These are phyloP conservation scores for Chalciporus chontae DNA, from an alignment of 768 basidiomycete genomes.

Conservation along the genomic window DNA sequence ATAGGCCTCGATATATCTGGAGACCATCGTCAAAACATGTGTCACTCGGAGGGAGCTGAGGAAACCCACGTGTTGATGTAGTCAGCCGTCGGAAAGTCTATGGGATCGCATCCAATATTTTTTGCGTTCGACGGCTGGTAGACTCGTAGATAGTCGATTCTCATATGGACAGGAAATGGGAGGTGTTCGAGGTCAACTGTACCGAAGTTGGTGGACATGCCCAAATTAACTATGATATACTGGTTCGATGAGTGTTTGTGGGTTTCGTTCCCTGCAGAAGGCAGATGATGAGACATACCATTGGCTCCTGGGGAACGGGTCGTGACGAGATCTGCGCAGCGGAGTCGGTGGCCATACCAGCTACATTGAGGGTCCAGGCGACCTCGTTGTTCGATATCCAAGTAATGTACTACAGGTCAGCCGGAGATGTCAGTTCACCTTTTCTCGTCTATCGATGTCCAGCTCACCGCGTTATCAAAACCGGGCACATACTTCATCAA, in stretches of 20 bases:
- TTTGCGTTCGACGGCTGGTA: conserved; percentile 62
- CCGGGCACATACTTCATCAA: conserved; percentile 41
- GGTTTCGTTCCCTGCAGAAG: background rate
- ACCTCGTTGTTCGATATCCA: conserved; percentile 71
- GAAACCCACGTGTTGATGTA: conserved; percentile 61
- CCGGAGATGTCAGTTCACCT: background rate
- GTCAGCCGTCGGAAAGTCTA: conserved; percentile 59
- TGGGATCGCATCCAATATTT: conserved; percentile 73
- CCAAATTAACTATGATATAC: conserved; percentile 57
- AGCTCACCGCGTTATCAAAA: conserved; percentile 59
- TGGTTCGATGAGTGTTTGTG: conserved; percentile 16
- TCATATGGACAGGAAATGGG: conserved; percentile 47
- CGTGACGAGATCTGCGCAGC: conserved; percentile 58
- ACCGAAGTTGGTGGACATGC: conserved; percentile 60
- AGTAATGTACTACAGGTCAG: conserved; percentile 62
- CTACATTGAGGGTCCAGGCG: conserved; percentile 72
- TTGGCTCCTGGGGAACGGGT: conserved; percentile 78
- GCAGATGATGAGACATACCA: conserved; percentile 46
- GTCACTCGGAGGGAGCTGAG: background rate
- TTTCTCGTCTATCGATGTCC: background rate
- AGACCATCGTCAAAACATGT: conserved; percentile 1
- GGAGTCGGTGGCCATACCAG: conserved; percentile 63
- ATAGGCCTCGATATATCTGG: conserved; percentile 65
- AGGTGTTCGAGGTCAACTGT: conserved; percentile 51
- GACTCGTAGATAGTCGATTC: conserved; percentile 59